These are phyloP conservation scores for Rhytidhysteron rufulum DNA, from an alignment of 2,329 filamentous ascomycete species.

Conservation along the genomic window DNA sequence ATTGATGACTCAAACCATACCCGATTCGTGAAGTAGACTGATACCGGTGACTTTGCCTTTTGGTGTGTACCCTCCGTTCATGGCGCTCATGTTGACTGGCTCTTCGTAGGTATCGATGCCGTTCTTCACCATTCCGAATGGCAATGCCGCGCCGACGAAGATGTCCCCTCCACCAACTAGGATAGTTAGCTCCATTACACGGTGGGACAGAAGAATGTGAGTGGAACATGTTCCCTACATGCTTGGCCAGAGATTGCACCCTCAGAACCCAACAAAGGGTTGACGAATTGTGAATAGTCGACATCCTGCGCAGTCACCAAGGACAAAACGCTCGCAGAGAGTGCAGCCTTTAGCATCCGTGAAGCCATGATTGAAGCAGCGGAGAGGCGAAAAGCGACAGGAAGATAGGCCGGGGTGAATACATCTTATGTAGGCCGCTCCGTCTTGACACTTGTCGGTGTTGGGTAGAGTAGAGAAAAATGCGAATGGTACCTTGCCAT, in stretches of 20 bases:
- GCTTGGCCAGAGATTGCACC: constrained; percentile 40
- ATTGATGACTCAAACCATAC: too few relatives aligned
- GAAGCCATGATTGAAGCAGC: background rate
- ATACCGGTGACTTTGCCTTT: constrained; percentile 37
- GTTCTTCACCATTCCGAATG: constrained; percentile 40
- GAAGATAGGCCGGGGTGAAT: too few relatives aligned
- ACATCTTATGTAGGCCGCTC: too few relatives aligned
- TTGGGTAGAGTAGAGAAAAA: too few relatives aligned
- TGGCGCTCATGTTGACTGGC: constrained; percentile 29
- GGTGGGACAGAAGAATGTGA: background rate
- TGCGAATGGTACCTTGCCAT: too few relatives aligned
- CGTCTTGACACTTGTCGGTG: too few relatives aligned
- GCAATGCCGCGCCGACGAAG: constrained; percentile 35
- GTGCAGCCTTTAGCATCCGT: background rate
- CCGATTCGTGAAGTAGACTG: constrained; percentile 38
- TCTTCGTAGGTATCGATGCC: constrained; percentile 38
- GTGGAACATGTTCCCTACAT: constrained; percentile 13
- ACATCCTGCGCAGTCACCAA: constrained; percentile 3
- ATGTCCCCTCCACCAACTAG: constrained; percentile 38
- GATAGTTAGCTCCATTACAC: constrained; percentile 6
- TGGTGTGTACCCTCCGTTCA: constrained; percentile 41
- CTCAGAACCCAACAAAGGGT: constrained; percentile 47
- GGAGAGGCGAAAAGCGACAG: background rate
- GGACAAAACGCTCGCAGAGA: background rate
- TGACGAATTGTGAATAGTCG: constrained; percentile 37